Evolutionary conservation across 2,329 filamentous ascomycete genomes (phyloP), one percentile per base, ranked within the genome.

Genomic region (Paecilomyces niveus): DNA sequence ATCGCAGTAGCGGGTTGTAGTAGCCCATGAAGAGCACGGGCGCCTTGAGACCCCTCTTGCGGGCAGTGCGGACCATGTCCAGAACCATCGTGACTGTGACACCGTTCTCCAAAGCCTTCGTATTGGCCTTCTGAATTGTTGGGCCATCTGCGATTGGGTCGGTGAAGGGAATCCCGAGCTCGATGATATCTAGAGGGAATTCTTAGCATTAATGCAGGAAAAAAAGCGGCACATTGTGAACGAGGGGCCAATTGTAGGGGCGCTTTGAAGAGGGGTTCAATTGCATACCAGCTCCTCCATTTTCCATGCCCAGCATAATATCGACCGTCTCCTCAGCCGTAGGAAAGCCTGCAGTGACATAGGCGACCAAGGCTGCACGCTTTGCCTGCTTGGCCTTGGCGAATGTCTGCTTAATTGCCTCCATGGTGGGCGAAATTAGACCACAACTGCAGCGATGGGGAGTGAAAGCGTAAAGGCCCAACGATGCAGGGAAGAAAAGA

Each of bases 141-240:
- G 94, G 94, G 29, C 94, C 94, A 76, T 99, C 94, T 66, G 93
- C 94, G 76, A 97, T 97, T 59, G 94, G 94, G 74, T 99, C 94
- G 69, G 93, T 97, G 79, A 99, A 99, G 56, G 94, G 94, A 58
- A 96, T 87, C 63, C 93, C 94, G 65, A 99, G 86, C 76, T 99
- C 94, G 69, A 99, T 95, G 61, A 99, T 81, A 75, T 99, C 94
- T 91, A 66, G 29, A 50, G 50, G 62, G 66, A 58, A 53, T 56
- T n/a, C 58, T 54, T 58, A 54, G 55, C 58, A 26, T 54, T 33
- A 8, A 13, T 53, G 29, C 22, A 24, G 15, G n/a, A 13, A n/a
- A 51, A n/a, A 26, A 26, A 49, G 60, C 54, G 60, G 52, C 45
- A 22, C 18, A 15, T 33, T 31, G 54, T 31, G 21, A 33, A 55